A percentile compares a stretch with the other conserved stretches of the same genome.
phyloP scores from a whole-genome alignment of 2,329 filamentous ascomycete genomes.

The Aspergillus ibericus region DNA sequence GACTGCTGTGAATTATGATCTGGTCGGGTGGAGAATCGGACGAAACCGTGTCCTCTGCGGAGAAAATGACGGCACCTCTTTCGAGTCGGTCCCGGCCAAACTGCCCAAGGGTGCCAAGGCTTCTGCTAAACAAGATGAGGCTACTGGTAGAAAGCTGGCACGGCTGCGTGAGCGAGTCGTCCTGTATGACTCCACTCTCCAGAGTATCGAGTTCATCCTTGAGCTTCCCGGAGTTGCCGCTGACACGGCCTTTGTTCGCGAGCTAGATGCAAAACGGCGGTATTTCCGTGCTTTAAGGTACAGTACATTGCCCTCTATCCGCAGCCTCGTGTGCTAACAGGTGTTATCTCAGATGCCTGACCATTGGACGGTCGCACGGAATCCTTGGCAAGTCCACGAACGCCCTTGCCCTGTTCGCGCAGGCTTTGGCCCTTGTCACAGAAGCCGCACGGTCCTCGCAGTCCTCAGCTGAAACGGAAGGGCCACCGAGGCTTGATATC shows the following conservation, averaged over 20 bases:
- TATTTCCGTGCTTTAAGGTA: slow-evolving; percentile 92
- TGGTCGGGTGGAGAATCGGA: slow-evolving; percentile 92
- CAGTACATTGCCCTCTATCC: slow-evolving; percentile 29
- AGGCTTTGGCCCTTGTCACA: slow-evolving; percentile 65
- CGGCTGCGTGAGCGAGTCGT: slow-evolving; percentile 83
- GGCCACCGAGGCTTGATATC: slow-evolving; percentile 69
- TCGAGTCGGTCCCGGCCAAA: slow-evolving; percentile 46
- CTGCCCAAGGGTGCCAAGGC: slow-evolving; percentile 56
- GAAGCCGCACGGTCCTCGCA: slow-evolving; percentile 52
- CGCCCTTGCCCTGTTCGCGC: slow-evolving; percentile 79
- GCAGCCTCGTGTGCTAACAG: slow-evolving; percentile 3
- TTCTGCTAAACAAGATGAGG: slow-evolving; percentile 60
- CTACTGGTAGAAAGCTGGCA: slow-evolving; percentile 72
- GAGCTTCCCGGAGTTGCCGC: slow-evolving; percentile 87
- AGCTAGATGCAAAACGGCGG: slow-evolving; percentile 72
- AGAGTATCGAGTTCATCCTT: slow-evolving; percentile 86
- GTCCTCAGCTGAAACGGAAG: slow-evolving; percentile 40
- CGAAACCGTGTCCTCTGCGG: slow-evolving; percentile 88
- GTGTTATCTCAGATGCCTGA: slow-evolving; percentile 62
- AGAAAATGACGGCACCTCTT: slow-evolving; percentile 71
- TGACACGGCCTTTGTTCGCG: slow-evolving; percentile 71
- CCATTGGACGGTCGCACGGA: slow-evolving; percentile 81
- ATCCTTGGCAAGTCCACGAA: slow-evolving; percentile 71
- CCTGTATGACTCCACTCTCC: slow-evolving; percentile 85
- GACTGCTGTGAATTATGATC: slow-evolving; percentile 89